These are phyloP conservation scores for Leishmania braziliensis DNA, from an alignment of 208 protist species.

Conservation along the genomic window DNA sequence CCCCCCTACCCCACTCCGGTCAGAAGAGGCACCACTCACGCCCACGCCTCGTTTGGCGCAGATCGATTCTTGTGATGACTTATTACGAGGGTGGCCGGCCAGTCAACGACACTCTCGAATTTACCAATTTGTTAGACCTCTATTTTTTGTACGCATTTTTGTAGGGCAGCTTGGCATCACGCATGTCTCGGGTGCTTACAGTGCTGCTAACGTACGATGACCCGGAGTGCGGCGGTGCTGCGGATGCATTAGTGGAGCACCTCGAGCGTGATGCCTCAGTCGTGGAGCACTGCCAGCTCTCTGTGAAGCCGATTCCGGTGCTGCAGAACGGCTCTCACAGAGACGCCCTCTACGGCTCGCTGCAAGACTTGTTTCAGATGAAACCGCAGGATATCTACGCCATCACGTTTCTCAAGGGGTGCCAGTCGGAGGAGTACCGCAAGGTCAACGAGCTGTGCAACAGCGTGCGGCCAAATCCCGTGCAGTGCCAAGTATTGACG, in stretches of 20 bases:
- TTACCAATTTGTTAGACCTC: not conserved
- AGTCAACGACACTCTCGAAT: not conserved
- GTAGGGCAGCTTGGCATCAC: not conserved
- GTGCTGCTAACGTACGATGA: constrained; percentile 90
- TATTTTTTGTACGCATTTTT: not conserved
- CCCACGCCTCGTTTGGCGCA: not conserved
- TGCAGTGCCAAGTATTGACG: constrained; percentile 76
- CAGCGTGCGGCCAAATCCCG: constrained; percentile 56
- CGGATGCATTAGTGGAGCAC: constrained; percentile 81
- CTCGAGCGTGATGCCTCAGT: constrained; percentile 64
- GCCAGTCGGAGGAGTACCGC: constrained; percentile 81
- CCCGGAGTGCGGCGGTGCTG: constrained; percentile 84
- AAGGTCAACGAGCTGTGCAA: constrained; percentile 77
- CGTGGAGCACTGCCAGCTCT: constrained; percentile 57
- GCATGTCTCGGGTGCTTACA: constrained; percentile 50
- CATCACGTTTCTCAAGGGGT: constrained; percentile 81
- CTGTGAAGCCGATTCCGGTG: constrained; percentile 69
- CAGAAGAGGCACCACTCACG: not conserved
- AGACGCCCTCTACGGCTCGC: constrained; percentile 66
- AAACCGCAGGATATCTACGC: constrained; percentile 80
- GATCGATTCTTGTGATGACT: not conserved
- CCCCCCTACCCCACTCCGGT: not conserved
- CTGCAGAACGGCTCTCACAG: constrained; percentile 66
- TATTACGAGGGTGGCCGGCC: not conserved
- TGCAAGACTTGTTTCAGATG: constrained; percentile 78